phyloP scores from a whole-genome alignment of 2,329 filamentous ascomycete species.

The Chaetomiaceae sp. region DNA sequence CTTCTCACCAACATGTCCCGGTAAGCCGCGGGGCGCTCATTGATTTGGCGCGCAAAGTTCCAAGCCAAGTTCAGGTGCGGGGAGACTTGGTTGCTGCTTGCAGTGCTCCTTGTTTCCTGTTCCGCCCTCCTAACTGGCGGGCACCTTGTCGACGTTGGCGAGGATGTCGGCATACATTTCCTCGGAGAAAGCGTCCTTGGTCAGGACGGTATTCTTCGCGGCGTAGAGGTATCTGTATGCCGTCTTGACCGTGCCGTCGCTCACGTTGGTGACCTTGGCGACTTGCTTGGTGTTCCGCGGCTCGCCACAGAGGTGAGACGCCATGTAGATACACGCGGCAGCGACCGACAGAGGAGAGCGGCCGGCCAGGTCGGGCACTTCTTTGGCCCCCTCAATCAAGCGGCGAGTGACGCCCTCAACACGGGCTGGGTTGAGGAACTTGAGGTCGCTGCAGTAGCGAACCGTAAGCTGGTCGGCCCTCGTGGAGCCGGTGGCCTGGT shows the following conservation, averaged over 20 bases:
- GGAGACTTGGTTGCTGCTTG: too few species aligned
- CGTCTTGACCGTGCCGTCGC: slow-evolving; percentile 93
- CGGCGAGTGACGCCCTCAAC: slow-evolving; percentile 76
- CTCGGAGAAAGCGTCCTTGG: slow-evolving; percentile 67
- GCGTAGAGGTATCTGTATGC: slow-evolving; percentile 86
- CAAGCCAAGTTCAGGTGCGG: too few species aligned
- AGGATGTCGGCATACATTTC: slow-evolving; percentile 69
- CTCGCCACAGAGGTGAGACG: slow-evolving; percentile 78
- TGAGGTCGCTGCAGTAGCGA: slow-evolving; percentile 83
- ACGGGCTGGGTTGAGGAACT: slow-evolving; percentile 63
- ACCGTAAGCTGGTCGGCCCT: slow-evolving; percentile 79
- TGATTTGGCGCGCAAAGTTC: too few species aligned
- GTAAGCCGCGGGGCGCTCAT: neutral
- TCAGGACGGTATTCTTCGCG: slow-evolving; percentile 68
- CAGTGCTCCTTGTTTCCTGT: too few species aligned
- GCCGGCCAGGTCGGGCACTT: slow-evolving; percentile 77
- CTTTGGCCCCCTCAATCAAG: slow-evolving; percentile 71
- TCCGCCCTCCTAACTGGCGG: slow-evolving; percentile 53
- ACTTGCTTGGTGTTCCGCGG: slow-evolving; percentile 81
- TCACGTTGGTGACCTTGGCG: slow-evolving; percentile 77
- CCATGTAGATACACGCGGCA: slow-evolving; percentile 95
- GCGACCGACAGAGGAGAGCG: slow-evolving; percentile 92
- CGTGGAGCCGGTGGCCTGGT: slow-evolving; percentile 70
- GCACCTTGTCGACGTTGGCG: slow-evolving; percentile 67
- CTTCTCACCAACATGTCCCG: too few species aligned